Evolutionary conservation across 176 grass and related monocot species (phyloP), one percentile per base, ranked within the genome.

Genomic region (Eragrostis curvula): DNA sequence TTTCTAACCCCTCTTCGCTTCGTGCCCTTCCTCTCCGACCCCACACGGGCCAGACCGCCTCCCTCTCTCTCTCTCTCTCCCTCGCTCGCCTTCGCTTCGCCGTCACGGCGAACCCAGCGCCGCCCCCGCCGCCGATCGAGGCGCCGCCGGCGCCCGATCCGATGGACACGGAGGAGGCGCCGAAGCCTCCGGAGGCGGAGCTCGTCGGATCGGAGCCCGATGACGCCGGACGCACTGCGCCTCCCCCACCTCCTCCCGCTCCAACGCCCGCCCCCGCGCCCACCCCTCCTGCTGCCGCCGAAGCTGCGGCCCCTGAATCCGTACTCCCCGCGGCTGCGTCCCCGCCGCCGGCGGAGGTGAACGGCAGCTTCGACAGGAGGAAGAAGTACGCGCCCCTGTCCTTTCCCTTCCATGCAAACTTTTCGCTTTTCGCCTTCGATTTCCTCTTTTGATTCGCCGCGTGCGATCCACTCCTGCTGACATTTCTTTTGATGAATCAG

Each of bases 311-410:
- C 1, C 57, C 61, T 7, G 21, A 60, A 2, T 23, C 66, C 40
- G 64, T 7, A 1, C 13, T 6, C 2, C 28, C n/a, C 28, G 8
- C 29, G 44, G 21, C 48, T 0, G 27, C 71, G 30, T 41, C 65
- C 32, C 50, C 58, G n/a, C 70, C 53, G 71, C 55, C n/a, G 58
- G 17, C 50, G 17, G 88, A 89, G 83, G 78, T 78, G 1, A 89
- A 82, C 73, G 88, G 83, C 40, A 86, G 18, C 74, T 73, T 84
- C 43, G 79, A 90, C 23, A 90, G 75, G 79, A 90, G 67, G 88
- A 90, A 78, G 73, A 90, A 78, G 88, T 90, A 66, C 40, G 88
- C 70, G 79, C 25, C 40, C 71, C n/a, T 27, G 25, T 13, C 67
- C 29, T 42, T 27, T 12, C 40, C 57, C 24, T 79, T 90, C 67